Percentiles rank a stretch among this genome's conserved stretches.
Evolutionary conservation across 345 rosid genomes (phyloP).

Genomic region (Litchi chinensis): DNA sequence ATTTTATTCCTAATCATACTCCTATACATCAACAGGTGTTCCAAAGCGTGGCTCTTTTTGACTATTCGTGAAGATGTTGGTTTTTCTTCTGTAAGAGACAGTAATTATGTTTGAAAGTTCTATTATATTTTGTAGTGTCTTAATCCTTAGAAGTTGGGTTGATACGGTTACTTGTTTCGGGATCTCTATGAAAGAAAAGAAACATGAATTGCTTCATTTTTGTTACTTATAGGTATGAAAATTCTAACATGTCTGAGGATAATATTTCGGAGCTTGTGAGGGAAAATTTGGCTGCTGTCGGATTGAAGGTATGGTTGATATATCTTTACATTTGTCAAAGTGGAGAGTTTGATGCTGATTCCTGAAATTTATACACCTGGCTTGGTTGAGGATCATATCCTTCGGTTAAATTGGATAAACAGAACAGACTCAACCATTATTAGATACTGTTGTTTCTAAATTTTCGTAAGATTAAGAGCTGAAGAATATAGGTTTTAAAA

Average conservation of each 20-base stretch:
- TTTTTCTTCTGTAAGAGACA: constrained; percentile 77
- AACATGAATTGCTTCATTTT: constrained; percentile 19
- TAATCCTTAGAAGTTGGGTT: not conserved
- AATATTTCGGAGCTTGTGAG: constrained; percentile 84
- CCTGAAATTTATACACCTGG: not conserved
- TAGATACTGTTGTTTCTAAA: not conserved
- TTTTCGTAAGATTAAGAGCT: too few species aligned
- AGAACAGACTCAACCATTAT: not conserved
- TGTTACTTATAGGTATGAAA: constrained; percentile 57
- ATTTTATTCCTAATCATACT: constrained; percentile 1
- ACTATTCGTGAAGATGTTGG: constrained; percentile 97
- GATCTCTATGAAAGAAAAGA: constrained; percentile 2
- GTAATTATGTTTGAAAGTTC: constrained; percentile 19
- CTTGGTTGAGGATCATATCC: constrained; percentile 1
- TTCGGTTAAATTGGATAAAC: too few species aligned
- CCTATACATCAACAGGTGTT: constrained; percentile 55
- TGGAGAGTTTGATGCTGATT: not conserved
- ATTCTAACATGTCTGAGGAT: constrained; percentile 72
- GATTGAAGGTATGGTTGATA: constrained; percentile 65
- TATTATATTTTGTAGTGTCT: constrained; percentile 3
- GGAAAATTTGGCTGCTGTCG: constrained; percentile 92
- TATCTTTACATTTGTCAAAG: constrained; percentile 5
- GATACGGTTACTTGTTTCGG: constrained; percentile 3
- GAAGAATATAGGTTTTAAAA: not conserved
- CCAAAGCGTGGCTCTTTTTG: constrained; percentile 98